Base-by-base conservation (phyloP, 164 flowering plant genomes). In the Protea cynaroides region DNA sequence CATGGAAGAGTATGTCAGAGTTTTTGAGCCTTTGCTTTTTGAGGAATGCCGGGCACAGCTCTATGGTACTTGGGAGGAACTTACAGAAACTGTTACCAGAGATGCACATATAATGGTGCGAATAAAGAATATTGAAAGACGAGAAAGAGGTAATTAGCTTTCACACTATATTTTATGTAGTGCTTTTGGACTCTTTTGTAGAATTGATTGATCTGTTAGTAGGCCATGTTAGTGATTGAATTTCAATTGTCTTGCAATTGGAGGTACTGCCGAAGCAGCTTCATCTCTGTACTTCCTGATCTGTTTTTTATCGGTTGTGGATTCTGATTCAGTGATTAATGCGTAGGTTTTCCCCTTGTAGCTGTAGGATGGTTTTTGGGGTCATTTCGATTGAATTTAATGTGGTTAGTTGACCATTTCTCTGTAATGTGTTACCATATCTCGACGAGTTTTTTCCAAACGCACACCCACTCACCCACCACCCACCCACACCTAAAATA, bases 11-110 rank as follows among this genome's bases (percentile, higher is more conserved):
- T 94, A 94, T 77, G 77, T 89, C 4, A 75, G 89, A 75, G 99
- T 91, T 7, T 94, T 94, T 83, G 99, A 94, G 76, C 99, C 99
- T 71, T 71, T 94, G 65, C 92, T 94, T 66, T 94, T 94, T 86
- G 99, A 94, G 78, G 99, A 94, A 75, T 94, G 99, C 69, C 89
- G 96, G 18, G 99, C 97, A 51, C 99, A 94, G 61, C 82, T 89
- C 44, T 84, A 85, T 78, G 91, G 96, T 71, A 84, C 93, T 0
- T 94, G 96, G 99, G 99, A 94, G 73, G 97, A 94, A 74, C 70
- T 70, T 51, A 72, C 80, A 64, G 97, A 91, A 77, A 75, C 80
- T 3, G 44, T 67, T 75, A 70, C 89, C 17, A 82, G 88, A 76
- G 92, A 91, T 79, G 63, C 79, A 25, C 88, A 86, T 74, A 67